These are phyloP conservation scores for Neopestalotiopsis clavispora DNA, from an alignment of 2,329 filamentous ascomycete genomes.

Conservation along the genomic window DNA sequence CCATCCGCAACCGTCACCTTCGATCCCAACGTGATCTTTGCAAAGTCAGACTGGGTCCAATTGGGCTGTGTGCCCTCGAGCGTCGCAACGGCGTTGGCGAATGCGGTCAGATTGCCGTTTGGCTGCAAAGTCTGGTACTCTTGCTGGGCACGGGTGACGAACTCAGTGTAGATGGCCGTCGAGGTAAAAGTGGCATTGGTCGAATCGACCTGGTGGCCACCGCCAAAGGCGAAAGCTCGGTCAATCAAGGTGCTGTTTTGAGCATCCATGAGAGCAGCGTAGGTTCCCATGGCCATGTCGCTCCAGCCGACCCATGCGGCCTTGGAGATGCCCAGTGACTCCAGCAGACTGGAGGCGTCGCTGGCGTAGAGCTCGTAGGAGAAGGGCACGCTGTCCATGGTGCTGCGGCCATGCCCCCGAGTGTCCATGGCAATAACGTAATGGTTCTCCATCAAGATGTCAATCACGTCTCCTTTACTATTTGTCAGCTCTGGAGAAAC, in stretches of 20 bases:
- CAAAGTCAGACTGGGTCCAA: slow-evolving; percentile 33
- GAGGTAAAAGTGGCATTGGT: slow-evolving; percentile 40
- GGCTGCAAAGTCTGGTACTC: slow-evolving; percentile 44
- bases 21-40: slow-evolving; percentile 29
- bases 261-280: slow-evolving; percentile 36
- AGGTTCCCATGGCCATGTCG: slow-evolving; percentile 44
- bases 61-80: slow-evolving; percentile 42
- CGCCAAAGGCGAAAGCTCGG: slow-evolving; percentile 46
- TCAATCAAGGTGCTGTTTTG: slow-evolving; percentile 38
- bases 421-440: slow-evolving; percentile 46
- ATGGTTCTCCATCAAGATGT: slow-evolving; percentile 22
- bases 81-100: slow-evolving; percentile 41
- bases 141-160: slow-evolving; percentile 38
- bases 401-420: slow-evolving; percentile 46
- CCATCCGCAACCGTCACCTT: slow-evolving; percentile 37
- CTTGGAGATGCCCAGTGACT: slow-evolving; percentile 31
- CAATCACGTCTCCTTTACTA: background rate
- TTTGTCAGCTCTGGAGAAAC: slow-evolving; percentile 16
- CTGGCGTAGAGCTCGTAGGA: slow-evolving; percentile 43
- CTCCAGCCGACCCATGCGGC: slow-evolving; percentile 47
- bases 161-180: slow-evolving; percentile 38
- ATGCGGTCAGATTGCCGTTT: slow-evolving; percentile 39
- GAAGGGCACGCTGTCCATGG: slow-evolving; percentile 39
- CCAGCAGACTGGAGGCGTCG: slow-evolving; percentile 40
- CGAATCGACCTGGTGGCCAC: slow-evolving; percentile 35